Evolutionary conservation across 208 protist species (phyloP).

Genomic region (Leishmania guyanensis): DNA sequence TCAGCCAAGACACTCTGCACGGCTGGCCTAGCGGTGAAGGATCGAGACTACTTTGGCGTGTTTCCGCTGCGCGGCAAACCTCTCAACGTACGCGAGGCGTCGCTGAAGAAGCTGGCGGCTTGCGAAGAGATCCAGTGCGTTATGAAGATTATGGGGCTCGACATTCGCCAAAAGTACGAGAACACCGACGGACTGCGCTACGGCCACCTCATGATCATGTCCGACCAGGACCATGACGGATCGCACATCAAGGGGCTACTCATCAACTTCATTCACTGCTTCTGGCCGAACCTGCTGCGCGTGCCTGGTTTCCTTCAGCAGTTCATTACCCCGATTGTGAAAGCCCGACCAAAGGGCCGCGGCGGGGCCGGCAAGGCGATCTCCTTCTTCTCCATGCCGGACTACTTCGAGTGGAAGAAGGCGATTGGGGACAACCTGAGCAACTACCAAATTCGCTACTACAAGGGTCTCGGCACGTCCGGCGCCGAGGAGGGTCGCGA

Average conservation of each 20-base stretch:
- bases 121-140: conserved; percentile 97
- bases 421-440: conserved; percentile 59
- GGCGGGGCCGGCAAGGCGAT: conserved; percentile 58
- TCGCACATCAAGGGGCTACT: conserved; percentile 99
- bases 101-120: conserved; percentile 92
- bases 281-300: conserved; percentile 98
- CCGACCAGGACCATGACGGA: conserved; percentile 99
- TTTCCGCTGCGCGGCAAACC: conserved; percentile 99
- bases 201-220: conserved; percentile 99
- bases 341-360: conserved; percentile 91
- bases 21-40: conserved; percentile 97
- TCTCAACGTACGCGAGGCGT: conserved; percentile 99
- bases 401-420: conserved; percentile 98
- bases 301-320: conserved; percentile 98
- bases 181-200: conserved; percentile 95
- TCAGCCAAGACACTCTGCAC: conserved; percentile 98
- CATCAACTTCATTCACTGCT: conserved; percentile 99
- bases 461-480: conserved; percentile 99
- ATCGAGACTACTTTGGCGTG: conserved; percentile 99
- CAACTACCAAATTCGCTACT: conserved; percentile 99
- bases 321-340: conserved; percentile 99
- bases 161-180: conserved; percentile 93
- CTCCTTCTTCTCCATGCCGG: conserved; percentile 99
- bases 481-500: conserved; percentile 97
- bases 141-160: conserved; percentile 97